phyloP scores from a whole-genome alignment of 352 stramenopile species.

The Globisporangium cylindrosporum region DNA sequence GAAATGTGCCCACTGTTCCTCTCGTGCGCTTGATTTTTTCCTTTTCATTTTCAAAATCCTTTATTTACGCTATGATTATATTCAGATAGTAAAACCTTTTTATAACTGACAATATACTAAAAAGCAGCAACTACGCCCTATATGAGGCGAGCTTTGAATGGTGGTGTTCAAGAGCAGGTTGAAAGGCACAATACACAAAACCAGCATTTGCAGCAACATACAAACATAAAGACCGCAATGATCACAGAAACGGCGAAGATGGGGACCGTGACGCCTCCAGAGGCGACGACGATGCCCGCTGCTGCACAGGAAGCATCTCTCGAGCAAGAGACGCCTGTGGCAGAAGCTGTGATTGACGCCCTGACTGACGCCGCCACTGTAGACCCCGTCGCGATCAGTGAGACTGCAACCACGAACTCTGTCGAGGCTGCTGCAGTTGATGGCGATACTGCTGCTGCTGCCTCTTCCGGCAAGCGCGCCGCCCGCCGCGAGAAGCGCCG shows the following conservation, averaged over 20 bases:
- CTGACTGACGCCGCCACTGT: not conserved
- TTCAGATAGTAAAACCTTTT: not conserved
- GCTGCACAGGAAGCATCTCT: not conserved
- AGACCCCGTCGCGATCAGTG: not conserved
- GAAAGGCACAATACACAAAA: not conserved
- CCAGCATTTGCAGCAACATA: not conserved
- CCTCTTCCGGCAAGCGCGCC: constrained; percentile 39
- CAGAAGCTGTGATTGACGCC: not conserved
- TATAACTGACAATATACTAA: not conserved
- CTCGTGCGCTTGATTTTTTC: not conserved
- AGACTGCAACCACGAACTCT: not conserved
- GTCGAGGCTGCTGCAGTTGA: constrained; percentile 5
- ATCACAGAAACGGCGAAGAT: not conserved
- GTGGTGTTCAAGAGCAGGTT: not conserved
- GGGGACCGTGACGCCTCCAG: not conserved
- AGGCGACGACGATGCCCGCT: not conserved
- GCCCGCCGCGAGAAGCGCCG: constrained; percentile 61
- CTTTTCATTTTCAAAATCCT: not conserved
- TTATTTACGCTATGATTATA: not conserved
- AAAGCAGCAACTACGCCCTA: not conserved
- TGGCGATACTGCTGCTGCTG: constrained; percentile 9
- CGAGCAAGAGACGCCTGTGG: not conserved
- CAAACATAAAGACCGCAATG: not conserved
- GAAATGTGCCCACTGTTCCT: not conserved
- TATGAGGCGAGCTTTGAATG: not conserved